Base-by-base conservation (phyloP, 805 yeast genomes). In the Priceomyces castillae region DNA sequence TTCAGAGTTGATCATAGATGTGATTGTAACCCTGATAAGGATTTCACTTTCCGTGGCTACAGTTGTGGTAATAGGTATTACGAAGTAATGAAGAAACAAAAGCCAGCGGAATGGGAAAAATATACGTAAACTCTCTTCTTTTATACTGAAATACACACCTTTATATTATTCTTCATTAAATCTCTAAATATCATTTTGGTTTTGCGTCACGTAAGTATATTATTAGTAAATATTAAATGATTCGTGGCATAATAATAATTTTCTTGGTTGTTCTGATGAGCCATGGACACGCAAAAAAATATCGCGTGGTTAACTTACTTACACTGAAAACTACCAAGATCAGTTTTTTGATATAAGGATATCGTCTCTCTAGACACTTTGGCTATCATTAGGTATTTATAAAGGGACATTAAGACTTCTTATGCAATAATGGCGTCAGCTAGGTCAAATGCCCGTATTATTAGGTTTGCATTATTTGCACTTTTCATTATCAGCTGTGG, bases 1-100 rank as follows among this genome's bases (percentile, higher is more conserved):
- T 69, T 75, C 16, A 77, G 87, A 57, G 39, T 57, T 31, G 65
- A 72, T 37, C 73, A 77, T 53, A 80, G 74, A 53, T 87, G 96
- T 70, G 69, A 75, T 49, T 86, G 95, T 64, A 70, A 80, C 51
- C 82, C 82, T 42, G 64, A 67, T 14, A 77, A 78, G 5, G 90
- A 84, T 63, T 81, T 84, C 69, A 81, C 89, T 10, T 47, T 56
- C 23, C 38, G 61, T 34, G 63, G 62, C 7, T 62, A 61, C 48
- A 56, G 63, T 4, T 62, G 67, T 45, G 69, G 71, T 26, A 61
- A 49, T 39, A 49, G 51, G 44, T 66, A 58, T 49, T 60, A 57
- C 44, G 63, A 64, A 3, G 62, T 53, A n/a, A 63, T 58, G 62
- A 53, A 51, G 14, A 33, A 58, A 43, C 52, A 56, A 34, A 64